These are phyloP conservation scores for Mucor racemosus DNA, from an alignment of 371 early-diverging fungal species.

Conservation along the genomic window DNA sequence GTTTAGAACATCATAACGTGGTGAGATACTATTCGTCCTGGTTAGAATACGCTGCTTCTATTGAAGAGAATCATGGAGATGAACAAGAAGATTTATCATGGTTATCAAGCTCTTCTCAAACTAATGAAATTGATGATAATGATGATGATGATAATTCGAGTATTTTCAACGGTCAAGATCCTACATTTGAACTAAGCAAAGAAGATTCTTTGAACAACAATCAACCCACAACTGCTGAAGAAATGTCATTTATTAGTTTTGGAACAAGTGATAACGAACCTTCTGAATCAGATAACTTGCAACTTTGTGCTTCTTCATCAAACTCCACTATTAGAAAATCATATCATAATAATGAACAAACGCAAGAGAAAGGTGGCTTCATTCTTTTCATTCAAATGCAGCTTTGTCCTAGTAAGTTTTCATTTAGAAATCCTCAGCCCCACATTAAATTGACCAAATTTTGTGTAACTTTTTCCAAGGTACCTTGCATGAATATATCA, in stretches of 20 bases:
- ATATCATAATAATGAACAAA: background rate
- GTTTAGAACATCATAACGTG: constrained; percentile 87
- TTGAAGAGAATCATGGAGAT: background rate
- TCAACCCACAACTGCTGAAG: background rate
- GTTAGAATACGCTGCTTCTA: constrained; percentile 70
- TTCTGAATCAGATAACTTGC: background rate
- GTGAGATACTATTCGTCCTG: constrained; percentile 92
- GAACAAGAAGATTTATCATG: constrained; percentile 20
- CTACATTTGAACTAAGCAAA: constrained; percentile 20
- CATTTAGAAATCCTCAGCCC: too few species aligned
- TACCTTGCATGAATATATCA: constrained; percentile 50
- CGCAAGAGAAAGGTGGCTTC: constrained; percentile 36
- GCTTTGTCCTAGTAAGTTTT: constrained; percentile 67
- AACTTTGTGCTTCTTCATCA: background rate
- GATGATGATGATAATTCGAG: constrained; percentile 10
- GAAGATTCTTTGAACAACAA: constrained; percentile 1
- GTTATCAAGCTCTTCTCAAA: constrained; percentile 8
- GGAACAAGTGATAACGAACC: constrained; percentile 7
- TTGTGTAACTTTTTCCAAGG: constrained; percentile 20
- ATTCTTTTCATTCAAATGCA: constrained; percentile 87
- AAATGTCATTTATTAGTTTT: constrained; percentile 1
- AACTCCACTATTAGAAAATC: constrained; percentile 4
- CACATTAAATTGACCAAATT: background rate
- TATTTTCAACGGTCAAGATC: constrained; percentile 24
- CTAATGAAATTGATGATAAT: background rate